Conservation (phyloP, 108 stramenopile genomes). For the Conticribra guillardii region DNA sequence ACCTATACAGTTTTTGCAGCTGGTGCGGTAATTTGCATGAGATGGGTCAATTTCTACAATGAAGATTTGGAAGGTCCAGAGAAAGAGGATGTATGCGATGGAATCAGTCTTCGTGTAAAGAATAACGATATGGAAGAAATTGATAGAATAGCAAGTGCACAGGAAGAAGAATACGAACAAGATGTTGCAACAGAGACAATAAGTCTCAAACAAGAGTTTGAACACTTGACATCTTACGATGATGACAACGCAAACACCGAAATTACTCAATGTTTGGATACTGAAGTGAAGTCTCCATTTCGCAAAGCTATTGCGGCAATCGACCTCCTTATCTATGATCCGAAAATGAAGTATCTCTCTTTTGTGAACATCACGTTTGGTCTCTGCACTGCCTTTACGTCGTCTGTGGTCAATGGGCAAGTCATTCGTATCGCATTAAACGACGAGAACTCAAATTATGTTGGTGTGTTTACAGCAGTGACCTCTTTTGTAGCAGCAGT, state of each 20-base stretch:
- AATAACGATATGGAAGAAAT: constrained; percentile 3
- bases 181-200: background rate
- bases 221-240: background rate
- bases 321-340: constrained; percentile 60
- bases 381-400: constrained; percentile 69
- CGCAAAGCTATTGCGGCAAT: constrained; percentile 61
- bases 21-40: constrained; percentile 50
- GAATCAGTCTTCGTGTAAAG: background rate
- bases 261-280: background rate
- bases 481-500: constrained; percentile 62
- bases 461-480: constrained; percentile 69
- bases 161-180: too few relatives aligned
- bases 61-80: background rate
- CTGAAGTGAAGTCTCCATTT: constrained; percentile 21
- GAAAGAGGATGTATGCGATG: background rate
- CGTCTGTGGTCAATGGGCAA: constrained; percentile 76
- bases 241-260: constrained; percentile 11
- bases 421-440: constrained; percentile 65
- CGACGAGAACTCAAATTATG: constrained; percentile 59
- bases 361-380: constrained; percentile 80
- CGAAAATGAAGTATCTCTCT: constrained; percentile 85
- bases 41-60: background rate
- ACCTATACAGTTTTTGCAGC: constrained; percentile 63
- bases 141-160: too few relatives aligned
- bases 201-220: background rate